Evolutionary conservation across 371 early-diverging fungal species (phyloP).

Genomic region (Mucor plumbeus): DNA sequence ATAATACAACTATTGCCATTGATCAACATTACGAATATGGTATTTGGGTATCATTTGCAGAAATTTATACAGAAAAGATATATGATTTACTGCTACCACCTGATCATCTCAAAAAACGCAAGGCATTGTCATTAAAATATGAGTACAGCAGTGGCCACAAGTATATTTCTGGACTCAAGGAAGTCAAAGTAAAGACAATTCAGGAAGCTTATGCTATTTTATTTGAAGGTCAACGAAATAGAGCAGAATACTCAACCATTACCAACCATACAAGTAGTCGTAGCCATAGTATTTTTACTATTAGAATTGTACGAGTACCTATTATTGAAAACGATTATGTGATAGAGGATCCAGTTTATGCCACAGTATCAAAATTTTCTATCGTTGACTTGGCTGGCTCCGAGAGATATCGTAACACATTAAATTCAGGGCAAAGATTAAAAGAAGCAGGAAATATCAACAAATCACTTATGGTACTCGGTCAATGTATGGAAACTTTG

Average conservation of each 20-base stretch:
- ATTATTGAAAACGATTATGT: constrained; percentile 55
- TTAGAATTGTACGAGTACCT: constrained; percentile 66
- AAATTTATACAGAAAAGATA: constrained; percentile 86
- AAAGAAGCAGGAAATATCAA: constrained; percentile 96
- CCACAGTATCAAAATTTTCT: constrained; percentile 64
- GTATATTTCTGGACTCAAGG: constrained; percentile 60
- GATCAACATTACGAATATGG: constrained; percentile 67
- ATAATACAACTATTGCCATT: constrained; percentile 29
- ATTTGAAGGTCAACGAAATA: constrained; percentile 63
- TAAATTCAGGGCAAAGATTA: constrained; percentile 77
- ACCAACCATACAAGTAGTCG: constrained; percentile 68
- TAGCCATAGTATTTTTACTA: constrained; percentile 77
- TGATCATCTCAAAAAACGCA: constrained; percentile 39
- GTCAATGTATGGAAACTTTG: constrained; percentile 82
- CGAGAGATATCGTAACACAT: constrained; percentile 87
- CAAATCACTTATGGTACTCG: constrained; percentile 91
- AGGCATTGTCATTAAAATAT: constrained; percentile 62
- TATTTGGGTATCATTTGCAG: constrained; percentile 78
- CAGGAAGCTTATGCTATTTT: constrained; percentile 69
- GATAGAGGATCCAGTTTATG: constrained; percentile 51
- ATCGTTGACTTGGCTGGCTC: constrained; percentile 98
- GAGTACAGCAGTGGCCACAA: constrained; percentile 61
- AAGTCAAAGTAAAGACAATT: constrained; percentile 62
- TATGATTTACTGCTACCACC: constrained; percentile 73
- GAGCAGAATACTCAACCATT: constrained; percentile 67